These are phyloP conservation scores for Leptographium wingfieldii DNA, from an alignment of 2,329 filamentous ascomycete genomes.

Conservation along the genomic window DNA sequence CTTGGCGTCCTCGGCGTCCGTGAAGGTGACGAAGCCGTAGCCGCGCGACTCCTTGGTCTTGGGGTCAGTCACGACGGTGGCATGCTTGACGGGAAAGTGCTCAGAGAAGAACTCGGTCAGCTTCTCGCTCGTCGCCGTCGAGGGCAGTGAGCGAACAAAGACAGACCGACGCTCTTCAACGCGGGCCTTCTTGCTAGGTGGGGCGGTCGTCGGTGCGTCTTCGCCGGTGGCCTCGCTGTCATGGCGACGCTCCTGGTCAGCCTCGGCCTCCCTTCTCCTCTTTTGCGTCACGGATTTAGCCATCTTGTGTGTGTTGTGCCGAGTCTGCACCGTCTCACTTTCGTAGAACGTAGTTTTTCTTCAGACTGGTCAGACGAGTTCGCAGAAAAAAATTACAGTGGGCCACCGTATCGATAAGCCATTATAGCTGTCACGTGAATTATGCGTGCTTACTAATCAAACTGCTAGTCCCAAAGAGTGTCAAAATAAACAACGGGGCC, in stretches of 20 bases:
- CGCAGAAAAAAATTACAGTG: conserved; percentile 5
- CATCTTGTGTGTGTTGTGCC: conserved; percentile 10
- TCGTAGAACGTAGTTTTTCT: background rate
- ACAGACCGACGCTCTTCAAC: conserved; percentile 58
- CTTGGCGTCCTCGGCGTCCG: conserved; percentile 80
- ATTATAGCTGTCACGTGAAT: conserved; percentile 5
- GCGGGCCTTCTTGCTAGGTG: conserved; percentile 41
- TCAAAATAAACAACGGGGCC: conserved; percentile 9
- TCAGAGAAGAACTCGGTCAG: conserved; percentile 87
- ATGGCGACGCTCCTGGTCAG: conserved; percentile 15
- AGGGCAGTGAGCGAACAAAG: conserved; percentile 79
- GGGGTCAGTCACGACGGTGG: conserved; percentile 79
- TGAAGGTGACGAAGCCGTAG: conserved; percentile 94
- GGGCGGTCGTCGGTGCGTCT: conserved; percentile 1
- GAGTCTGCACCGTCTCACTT: background rate
- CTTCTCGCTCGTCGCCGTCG: conserved; percentile 64
- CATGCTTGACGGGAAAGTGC: conserved; percentile 89
- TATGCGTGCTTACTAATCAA: background rate
- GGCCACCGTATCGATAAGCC: conserved; percentile 6
- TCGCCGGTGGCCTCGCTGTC: conserved; percentile 4
- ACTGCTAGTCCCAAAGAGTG: conserved; percentile 10
- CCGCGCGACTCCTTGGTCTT: conserved; percentile 79
- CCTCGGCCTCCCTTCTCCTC: conserved; percentile 23
- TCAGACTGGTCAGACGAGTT: background rate
- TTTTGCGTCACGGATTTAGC: conserved; percentile 20